phyloP scores from a whole-genome alignment of 371 early-diverging fungal genomes.

The Chytridium lagenaria region DNA sequence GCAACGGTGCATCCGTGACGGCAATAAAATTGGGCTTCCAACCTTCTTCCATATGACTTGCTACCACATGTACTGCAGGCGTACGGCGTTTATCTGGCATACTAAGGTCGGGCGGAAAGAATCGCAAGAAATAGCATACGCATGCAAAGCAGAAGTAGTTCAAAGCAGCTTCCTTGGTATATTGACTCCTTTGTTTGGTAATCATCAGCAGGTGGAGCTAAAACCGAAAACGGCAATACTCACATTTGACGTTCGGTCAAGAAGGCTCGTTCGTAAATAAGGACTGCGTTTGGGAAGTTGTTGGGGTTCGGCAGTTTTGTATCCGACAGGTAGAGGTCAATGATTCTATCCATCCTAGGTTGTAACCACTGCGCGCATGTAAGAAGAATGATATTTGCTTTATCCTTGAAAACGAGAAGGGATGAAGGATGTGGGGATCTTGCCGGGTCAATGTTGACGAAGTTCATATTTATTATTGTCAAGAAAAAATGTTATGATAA shows the following conservation, averaged over 20 bases:
- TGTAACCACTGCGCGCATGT: neutral
- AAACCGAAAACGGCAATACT: neutral
- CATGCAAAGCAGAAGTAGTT: neutral
- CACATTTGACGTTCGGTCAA: neutral
- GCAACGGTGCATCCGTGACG: neutral
- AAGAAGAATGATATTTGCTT: neutral
- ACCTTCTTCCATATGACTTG: neutral
- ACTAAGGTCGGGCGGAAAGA: no score
- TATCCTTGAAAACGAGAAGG: neutral
- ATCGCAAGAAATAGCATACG: neutral
- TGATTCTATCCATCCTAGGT: neutral
- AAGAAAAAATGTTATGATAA: no score
- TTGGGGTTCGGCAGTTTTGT: neutral
- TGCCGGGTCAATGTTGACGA: no score
- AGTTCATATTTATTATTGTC: no score
- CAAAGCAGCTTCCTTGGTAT: neutral
- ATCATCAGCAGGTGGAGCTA: neutral
- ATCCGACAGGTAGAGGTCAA: neutral
- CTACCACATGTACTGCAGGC: neutral
- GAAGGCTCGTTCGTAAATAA: neutral
- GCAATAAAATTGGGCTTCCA: neutral
- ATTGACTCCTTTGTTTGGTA: neutral
- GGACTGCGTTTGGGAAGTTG: neutral
- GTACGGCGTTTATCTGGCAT: neutral
- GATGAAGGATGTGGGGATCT: no score